Conservation (phyloP, 2,329 filamentous ascomycete genomes). For the Leptographium flavum region DNA sequence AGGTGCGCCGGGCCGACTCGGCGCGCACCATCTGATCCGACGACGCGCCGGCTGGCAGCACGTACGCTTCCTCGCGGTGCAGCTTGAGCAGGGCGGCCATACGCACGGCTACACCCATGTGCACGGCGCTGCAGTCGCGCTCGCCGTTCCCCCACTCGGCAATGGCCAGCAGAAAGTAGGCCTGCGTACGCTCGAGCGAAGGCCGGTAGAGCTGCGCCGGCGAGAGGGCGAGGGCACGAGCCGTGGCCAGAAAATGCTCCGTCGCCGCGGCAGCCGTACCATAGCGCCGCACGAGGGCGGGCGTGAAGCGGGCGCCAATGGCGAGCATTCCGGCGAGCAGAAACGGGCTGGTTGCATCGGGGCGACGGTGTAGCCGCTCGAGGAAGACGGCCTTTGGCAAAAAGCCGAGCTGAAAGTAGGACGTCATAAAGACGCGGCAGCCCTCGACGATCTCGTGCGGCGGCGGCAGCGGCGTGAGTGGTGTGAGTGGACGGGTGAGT, state of each 20-base stretch:
- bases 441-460: constrained; percentile 36
- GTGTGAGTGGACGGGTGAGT: neutral
- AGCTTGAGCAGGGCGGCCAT: constrained; percentile 40
- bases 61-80: constrained; percentile 41
- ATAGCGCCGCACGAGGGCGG: constrained; percentile 29
- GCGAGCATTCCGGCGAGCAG: constrained; percentile 39
- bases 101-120: constrained; percentile 39
- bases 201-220: constrained; percentile 33
- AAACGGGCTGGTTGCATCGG: constrained; percentile 34
- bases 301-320: constrained; percentile 39
- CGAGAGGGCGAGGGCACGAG: constrained; percentile 28
- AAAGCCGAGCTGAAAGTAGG: constrained; percentile 46
- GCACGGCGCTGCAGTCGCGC: constrained; percentile 31
- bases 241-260: constrained; percentile 36
- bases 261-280: constrained; percentile 34
- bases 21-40: constrained; percentile 31
- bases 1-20: constrained; percentile 39
- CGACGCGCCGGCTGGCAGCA: constrained; percentile 18
- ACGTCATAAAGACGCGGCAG: constrained; percentile 34
- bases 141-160: constrained; percentile 41
- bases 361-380: constrained; percentile 27
- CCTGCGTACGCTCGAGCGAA: constrained; percentile 40
- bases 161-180: constrained; percentile 42
- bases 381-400: constrained; percentile 38
- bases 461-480: constrained; percentile 24